Evolutionary conservation across 164 flowering plant genomes (phyloP), one percentile per base, ranked within the genome.

Genomic region (Vitis cinerea): DNA sequence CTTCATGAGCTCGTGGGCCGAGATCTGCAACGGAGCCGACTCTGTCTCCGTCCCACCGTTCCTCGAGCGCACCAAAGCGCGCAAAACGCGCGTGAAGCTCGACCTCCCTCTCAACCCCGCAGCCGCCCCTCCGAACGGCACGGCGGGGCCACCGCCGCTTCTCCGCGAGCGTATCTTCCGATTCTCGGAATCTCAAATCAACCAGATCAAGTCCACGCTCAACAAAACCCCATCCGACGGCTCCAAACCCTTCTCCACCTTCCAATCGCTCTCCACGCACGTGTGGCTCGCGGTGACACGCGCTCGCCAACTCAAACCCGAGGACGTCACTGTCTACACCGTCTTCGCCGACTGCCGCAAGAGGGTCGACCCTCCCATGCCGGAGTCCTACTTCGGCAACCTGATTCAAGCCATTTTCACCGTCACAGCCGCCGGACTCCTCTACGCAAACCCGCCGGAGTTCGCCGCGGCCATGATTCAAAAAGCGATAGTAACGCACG

Each of bases 1-100:
- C 78, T 95, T 95, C 88, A 90, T 95, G 97, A 85, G 84, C 76
- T 84, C 99, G 0, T 95, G 98, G 99, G 98, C 97, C 52, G 84
- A 88, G 75, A 70, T 84, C 67, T 86, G 90, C 72, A 71, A 74
- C 16, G 98, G 96, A 27, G 44, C 86, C 63, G 54, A 72, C 10
- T 62, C 83, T 27, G 67, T 83, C 57, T 82, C 97, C 7, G 81
- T 77, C 84, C 84, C 61, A 23, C 98, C 99, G 0, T 88, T 90
- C 82, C 88, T 83, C 37, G 93, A 95, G 57, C 90, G 98, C 9
- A 80, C 89, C 81, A 83, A 90, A 64, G 86, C 87, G 2, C 87
- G 99, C 6, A 77, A 83, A 87, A 88, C 94, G 11, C 83, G 92
- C 50, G 87, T 95, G 69, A 90, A 87, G 84, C 96, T 95, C 73